phyloP scores from a whole-genome alignment of 352 stramenopile genomes.

The Phytophthora megakarya region DNA sequence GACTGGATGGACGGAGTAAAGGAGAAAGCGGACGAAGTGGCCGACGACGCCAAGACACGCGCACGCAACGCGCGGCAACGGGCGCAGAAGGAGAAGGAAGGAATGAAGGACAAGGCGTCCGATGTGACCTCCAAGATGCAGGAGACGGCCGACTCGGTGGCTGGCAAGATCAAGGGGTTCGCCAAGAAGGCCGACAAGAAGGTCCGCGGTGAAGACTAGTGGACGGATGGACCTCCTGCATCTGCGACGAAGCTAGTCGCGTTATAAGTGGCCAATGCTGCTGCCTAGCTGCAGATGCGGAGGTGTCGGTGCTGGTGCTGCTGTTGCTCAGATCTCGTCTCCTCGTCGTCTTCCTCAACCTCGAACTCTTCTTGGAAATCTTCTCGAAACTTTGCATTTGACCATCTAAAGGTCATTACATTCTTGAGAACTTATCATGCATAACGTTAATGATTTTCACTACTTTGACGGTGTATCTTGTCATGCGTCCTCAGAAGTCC shows the following conservation, averaged over 20 bases:
- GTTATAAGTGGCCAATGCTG: slow-evolving; percentile 16
- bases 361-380: no score
- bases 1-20: slow-evolving; percentile 66
- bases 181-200: slow-evolving; percentile 43
- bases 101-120: slow-evolving; percentile 38
- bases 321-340: slow-evolving; percentile 9
- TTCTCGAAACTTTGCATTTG: not conserved
- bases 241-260: slow-evolving; percentile 15
- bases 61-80: slow-evolving; percentile 36
- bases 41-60: slow-evolving; percentile 34
- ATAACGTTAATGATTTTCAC: not conserved
- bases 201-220: slow-evolving; percentile 27
- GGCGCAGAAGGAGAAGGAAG: slow-evolving; percentile 37
- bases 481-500: no score
- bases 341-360: not conserved
- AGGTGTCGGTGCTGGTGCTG: not conserved
- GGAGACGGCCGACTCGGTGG: slow-evolving; percentile 43
- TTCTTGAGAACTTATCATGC: no score
- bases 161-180: slow-evolving; percentile 40
- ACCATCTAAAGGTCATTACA: not conserved
- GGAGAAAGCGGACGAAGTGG: slow-evolving; percentile 39
- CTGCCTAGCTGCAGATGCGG: slow-evolving; percentile 17
- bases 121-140: slow-evolving; percentile 42
- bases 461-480: no score
- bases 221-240: not conserved